phyloP scores from a whole-genome alignment of 208 protist species.

The Trypanosoma cruzi region DNA sequence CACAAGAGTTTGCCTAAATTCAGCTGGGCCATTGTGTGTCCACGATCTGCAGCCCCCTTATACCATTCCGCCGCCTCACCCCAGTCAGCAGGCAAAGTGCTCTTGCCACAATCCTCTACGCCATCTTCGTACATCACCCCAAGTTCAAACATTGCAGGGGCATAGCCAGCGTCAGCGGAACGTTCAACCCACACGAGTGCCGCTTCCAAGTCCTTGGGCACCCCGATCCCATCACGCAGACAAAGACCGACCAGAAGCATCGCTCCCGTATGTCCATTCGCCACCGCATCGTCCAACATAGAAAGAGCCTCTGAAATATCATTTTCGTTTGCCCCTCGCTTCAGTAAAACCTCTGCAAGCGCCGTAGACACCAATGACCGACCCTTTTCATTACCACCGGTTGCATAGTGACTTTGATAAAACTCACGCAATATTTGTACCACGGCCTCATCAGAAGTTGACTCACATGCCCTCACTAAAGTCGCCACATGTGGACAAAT shows the following conservation, averaged over 20 bases:
- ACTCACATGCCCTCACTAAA: slow-evolving; percentile 26
- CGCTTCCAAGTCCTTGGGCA: slow-evolving; percentile 42
- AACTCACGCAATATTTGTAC: slow-evolving; percentile 14
- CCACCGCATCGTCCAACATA: slow-evolving; percentile 57
- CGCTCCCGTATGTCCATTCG: slow-evolving; percentile 50
- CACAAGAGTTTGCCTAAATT: slow-evolving; percentile 81
- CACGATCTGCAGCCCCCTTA: slow-evolving; percentile 46
- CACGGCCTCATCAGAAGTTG: slow-evolving; percentile 5
- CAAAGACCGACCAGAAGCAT: slow-evolving; percentile 70
- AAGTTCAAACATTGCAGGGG: slow-evolving; percentile 83
- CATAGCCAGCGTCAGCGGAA: slow-evolving; percentile 60
- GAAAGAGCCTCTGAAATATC: slow-evolving; percentile 24
- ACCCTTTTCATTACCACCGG: not conserved
- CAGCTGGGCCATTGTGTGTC: slow-evolving; percentile 67
- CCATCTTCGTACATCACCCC: slow-evolving; percentile 71
- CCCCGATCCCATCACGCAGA: slow-evolving; percentile 61
- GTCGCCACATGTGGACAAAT: slow-evolving; percentile 21
- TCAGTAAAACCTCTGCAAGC: slow-evolving; percentile 40
- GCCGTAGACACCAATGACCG: slow-evolving; percentile 39
- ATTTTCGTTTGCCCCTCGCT: not conserved
- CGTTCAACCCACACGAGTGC: slow-evolving; percentile 65
- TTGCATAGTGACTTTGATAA: not conserved
- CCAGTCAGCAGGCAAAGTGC: slow-evolving; percentile 51
- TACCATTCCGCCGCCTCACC: slow-evolving; percentile 79
- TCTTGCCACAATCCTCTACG: not conserved